phyloP scores from a whole-genome alignment of 306 rosid genomes.

The Vicia sativa region DNA sequence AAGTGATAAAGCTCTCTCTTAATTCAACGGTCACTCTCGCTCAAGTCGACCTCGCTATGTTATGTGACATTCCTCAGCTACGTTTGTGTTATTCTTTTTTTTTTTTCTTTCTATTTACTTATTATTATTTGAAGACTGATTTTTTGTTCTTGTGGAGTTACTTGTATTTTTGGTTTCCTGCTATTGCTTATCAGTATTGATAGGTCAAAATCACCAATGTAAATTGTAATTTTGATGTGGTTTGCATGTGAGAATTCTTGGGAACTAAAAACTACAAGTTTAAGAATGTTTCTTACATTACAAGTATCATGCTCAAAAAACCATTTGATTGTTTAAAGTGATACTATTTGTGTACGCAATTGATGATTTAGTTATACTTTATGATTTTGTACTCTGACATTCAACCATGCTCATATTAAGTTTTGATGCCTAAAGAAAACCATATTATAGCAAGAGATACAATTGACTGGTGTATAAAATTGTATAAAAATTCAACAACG shows the following conservation, averaged over 20 bases:
- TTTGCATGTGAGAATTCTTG: slow-evolving; percentile 28
- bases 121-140: slow-evolving; percentile 15
- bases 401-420: no score
- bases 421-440: no score
- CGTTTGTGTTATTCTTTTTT: not conserved
- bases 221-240: slow-evolving; percentile 34
- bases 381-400: not conserved
- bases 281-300: slow-evolving; percentile 19
- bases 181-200: slow-evolving; percentile 16
- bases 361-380: not conserved
- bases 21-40: not conserved
- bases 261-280: not conserved
- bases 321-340: not conserved
- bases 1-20: not conserved
- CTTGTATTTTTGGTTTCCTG: not conserved
- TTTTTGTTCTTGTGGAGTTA: slow-evolving; percentile 19
- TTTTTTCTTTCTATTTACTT: not conserved
- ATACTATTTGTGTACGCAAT: not conserved
- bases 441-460: not conserved
- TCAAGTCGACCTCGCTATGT: not conserved
- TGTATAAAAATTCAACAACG: not conserved
- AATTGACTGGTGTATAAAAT: not conserved
- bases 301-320: not conserved
- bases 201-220: slow-evolving; percentile 33
- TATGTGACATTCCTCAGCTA: slow-evolving; percentile 30